Evolutionary conservation across 352 stramenopile genomes (phyloP).

Genomic region (Nothophytophthora sp.): DNA sequence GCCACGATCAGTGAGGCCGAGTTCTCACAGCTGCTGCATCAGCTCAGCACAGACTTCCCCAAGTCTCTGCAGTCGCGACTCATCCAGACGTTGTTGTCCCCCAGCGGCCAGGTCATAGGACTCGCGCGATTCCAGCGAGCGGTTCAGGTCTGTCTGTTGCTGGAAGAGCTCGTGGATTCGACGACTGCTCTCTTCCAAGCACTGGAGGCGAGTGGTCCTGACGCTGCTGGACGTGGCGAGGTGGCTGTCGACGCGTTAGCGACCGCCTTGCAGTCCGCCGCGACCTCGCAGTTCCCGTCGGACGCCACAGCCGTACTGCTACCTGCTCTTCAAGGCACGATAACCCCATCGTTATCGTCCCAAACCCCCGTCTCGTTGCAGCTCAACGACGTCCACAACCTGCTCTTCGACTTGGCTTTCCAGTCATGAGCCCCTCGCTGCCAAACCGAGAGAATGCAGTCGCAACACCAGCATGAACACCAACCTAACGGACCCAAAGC

Average conservation of each 20-base stretch:
- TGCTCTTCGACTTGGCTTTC: slow-evolving; percentile 16
- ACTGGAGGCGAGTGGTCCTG: not conserved
- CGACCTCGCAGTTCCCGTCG: slow-evolving; percentile 14
- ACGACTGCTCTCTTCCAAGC: slow-evolving; percentile 19
- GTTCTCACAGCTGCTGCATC: slow-evolving; percentile 21
- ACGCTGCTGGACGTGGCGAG: not conserved
- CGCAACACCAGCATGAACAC: too few relatives aligned
- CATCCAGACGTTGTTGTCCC: slow-evolving; percentile 3
- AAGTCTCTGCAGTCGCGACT: slow-evolving; percentile 15
- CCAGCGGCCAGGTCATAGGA: slow-evolving; percentile 1
- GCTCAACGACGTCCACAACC: slow-evolving; percentile 11
- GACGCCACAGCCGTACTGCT: slow-evolving; percentile 6
- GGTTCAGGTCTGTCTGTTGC: slow-evolving; percentile 17
- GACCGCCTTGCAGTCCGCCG: slow-evolving; percentile 12
- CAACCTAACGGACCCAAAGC: too few relatives aligned
- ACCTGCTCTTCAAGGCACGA: not conserved
- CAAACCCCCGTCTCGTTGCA: slow-evolving; percentile 1
- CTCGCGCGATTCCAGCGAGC: slow-evolving; percentile 17
- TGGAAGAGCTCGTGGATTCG: slow-evolving; percentile 25
- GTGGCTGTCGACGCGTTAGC: slow-evolving; percentile 6
- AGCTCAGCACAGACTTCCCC: slow-evolving; percentile 21
- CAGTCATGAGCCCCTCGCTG: too few relatives aligned
- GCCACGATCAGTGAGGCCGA: slow-evolving; percentile 12
- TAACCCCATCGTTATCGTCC: not conserved
- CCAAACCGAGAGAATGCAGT: too few relatives aligned